Conservation (phyloP, 768 basidiomycete species). For the Tylopilus balloui region DNA sequence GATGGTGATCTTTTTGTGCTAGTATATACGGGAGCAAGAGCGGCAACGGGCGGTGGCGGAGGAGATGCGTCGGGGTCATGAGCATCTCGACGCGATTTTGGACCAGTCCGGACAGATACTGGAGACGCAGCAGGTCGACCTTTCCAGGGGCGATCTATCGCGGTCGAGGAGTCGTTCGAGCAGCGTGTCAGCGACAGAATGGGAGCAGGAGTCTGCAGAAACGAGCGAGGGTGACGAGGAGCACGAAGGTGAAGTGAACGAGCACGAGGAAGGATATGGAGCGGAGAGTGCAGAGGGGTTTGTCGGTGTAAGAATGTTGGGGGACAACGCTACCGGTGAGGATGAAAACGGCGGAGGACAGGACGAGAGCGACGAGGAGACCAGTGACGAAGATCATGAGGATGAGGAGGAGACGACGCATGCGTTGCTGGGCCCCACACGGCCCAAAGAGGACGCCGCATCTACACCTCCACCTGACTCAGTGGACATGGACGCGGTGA, state of each 20-base stretch:
- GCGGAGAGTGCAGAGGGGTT: slow-evolving; percentile 36
- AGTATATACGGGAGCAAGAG: slow-evolving; percentile 75
- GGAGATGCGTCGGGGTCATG: slow-evolving; percentile 72
- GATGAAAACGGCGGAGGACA: slow-evolving; percentile 17
- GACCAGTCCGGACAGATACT: slow-evolving; percentile 85
- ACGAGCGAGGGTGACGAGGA: slow-evolving; percentile 22
- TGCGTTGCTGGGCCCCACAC: slow-evolving; percentile 23
- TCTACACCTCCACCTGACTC: not conserved
- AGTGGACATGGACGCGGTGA: not conserved
- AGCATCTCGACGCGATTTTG: slow-evolving; percentile 86
- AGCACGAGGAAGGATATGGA: slow-evolving; percentile 23
- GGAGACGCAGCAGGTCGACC: slow-evolving; percentile 74
- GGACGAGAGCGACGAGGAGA: slow-evolving; percentile 38
- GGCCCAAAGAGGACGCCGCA: not conserved
- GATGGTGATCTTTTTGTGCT: not conserved
- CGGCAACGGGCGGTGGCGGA: slow-evolving; percentile 64
- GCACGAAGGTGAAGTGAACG: slow-evolving; percentile 17
- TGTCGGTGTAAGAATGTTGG: slow-evolving; percentile 27
- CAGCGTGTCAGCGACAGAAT: slow-evolving; percentile 37
- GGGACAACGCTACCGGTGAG: slow-evolving; percentile 6
- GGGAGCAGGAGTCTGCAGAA: slow-evolving; percentile 17
- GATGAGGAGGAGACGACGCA: slow-evolving; percentile 30
- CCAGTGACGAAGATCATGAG: slow-evolving; percentile 35
- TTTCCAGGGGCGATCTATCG: slow-evolving; percentile 47
- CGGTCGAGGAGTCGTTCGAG: slow-evolving; percentile 54